Percentiles rank a stretch among this genome's conserved stretches.
Evolutionary conservation across 495 filamentous ascomycete genomes (phyloP).

Genomic region (Aspergillus avenaceus): DNA sequence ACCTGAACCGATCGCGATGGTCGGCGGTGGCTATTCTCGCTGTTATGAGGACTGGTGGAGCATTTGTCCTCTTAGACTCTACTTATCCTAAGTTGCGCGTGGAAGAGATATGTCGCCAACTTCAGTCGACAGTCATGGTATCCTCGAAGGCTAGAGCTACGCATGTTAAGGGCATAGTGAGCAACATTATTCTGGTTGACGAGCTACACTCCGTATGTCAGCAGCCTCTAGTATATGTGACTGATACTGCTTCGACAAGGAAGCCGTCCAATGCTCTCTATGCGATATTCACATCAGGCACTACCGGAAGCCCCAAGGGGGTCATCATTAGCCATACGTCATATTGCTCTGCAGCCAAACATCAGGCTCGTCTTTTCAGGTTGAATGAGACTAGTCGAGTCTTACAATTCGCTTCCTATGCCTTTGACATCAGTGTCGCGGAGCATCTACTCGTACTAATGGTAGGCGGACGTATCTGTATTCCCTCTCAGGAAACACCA

Average conservation of each 20-base stretch:
- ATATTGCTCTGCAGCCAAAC: not conserved
- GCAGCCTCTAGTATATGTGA: too few species aligned
- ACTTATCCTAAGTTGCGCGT: conserved; percentile 17
- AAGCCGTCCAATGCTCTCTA: not conserved
- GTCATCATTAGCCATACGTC: conserved; percentile 54
- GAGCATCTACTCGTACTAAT: conserved; percentile 12
- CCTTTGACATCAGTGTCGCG: conserved; percentile 13
- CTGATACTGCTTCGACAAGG: not conserved
- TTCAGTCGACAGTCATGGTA: not conserved
- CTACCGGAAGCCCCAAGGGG: conserved; percentile 74
- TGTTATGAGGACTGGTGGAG: conserved; percentile 49
- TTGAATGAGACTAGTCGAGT: conserved; percentile 13
- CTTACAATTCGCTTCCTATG: conserved; percentile 14
- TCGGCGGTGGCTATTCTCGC: conserved; percentile 32
- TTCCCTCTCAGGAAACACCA: conserved; percentile 15
- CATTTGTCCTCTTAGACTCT: conserved; percentile 7
- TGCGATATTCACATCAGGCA: conserved; percentile 71
- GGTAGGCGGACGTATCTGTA: conserved; percentile 16
- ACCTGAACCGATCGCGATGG: conserved; percentile 54
- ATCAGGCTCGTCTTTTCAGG: conserved; percentile 58
- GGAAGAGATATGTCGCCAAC: not conserved
- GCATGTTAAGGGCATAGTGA: too few species aligned
- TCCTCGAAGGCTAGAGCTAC: not conserved
- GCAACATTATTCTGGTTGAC: too few species aligned
- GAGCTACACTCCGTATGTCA: too few species aligned